phyloP scores from a whole-genome alignment of 163 green algal species.

The Trebouxia gelatinosa region DNA sequence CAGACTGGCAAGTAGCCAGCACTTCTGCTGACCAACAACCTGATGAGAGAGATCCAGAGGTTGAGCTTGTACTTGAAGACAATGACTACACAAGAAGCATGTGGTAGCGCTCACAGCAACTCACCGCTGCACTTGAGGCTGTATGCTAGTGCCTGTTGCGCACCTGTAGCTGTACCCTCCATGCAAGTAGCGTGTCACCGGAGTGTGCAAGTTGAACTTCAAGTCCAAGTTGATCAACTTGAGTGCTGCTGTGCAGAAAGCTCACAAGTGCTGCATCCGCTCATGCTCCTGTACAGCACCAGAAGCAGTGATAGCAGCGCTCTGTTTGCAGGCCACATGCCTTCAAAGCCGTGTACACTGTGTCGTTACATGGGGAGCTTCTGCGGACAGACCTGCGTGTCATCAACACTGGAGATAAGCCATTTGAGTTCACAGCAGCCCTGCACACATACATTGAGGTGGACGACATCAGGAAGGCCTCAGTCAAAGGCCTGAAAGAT shows the following conservation, averaged over 20 bases:
- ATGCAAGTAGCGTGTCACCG: too few relatives aligned
- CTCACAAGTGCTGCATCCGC: too few relatives aligned
- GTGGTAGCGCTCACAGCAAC: constrained; percentile 68
- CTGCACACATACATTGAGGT: constrained; percentile 97
- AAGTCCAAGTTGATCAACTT: too few relatives aligned
- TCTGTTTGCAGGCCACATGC: constrained; percentile 40
- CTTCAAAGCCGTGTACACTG: constrained; percentile 75
- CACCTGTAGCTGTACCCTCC: too few relatives aligned
- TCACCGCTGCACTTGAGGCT: too few relatives aligned
- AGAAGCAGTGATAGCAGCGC: too few relatives aligned
- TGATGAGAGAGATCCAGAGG: constrained; percentile 74
- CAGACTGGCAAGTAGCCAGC: constrained; percentile 83
- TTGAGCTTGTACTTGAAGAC: constrained; percentile 77
- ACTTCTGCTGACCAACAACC: constrained; percentile 88
- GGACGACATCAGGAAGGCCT: constrained; percentile 67
- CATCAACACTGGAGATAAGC: constrained; percentile 59
- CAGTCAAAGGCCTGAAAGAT: constrained; percentile 74
- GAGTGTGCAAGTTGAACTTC: too few relatives aligned
- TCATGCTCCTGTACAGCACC: too few relatives aligned
- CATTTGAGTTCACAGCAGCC: constrained; percentile 92
- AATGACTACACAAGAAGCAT: constrained; percentile 90
- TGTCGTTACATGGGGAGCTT: constrained; percentile 78
- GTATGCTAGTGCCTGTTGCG: too few relatives aligned
- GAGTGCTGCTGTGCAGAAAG: too few relatives aligned
- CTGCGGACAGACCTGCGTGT: constrained; percentile 80